Evolutionary conservation across 2,329 filamentous ascomycete species (phyloP).

Genomic region (Sporothrix brasiliensis): DNA sequence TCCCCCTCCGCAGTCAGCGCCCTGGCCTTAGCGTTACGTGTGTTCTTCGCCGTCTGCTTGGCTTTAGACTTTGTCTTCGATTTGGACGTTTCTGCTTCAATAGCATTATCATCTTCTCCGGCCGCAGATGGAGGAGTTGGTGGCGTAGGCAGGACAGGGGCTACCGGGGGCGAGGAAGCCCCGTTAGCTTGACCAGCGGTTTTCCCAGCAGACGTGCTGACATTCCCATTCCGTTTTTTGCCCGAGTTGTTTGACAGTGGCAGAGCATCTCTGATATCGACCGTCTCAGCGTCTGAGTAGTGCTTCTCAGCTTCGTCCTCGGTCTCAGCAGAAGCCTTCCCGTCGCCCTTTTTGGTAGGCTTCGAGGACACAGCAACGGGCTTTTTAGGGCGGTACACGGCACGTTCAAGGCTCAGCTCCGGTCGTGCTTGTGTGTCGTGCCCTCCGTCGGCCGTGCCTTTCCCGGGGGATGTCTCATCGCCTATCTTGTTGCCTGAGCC

Average conservation of each 20-base stretch:
- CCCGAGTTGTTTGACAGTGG: slow-evolving; percentile 1
- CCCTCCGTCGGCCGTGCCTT: background rate
- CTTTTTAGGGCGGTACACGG: background rate
- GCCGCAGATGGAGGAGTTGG: background rate
- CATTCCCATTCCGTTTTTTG: slow-evolving; percentile 21
- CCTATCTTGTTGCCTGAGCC: background rate
- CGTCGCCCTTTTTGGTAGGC: background rate
- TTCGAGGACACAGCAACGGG: background rate
- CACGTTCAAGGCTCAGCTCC: slow-evolving; percentile 16
- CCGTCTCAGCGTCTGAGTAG: slow-evolving; percentile 22
- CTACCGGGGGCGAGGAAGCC: background rate
- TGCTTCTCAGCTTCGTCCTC: slow-evolving; percentile 9
- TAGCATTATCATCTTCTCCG: background rate
- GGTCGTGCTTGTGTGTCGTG: background rate
- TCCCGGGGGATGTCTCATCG: background rate
- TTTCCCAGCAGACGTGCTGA: background rate
- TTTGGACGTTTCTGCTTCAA: background rate
- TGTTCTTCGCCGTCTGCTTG: background rate
- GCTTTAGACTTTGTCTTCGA: background rate
- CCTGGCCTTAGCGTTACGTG: background rate
- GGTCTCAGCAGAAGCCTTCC: background rate
- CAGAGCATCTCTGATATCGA: background rate
- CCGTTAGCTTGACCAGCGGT: background rate
- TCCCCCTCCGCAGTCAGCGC: background rate
- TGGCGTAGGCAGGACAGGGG: background rate